Evolutionary conservation across 345 rosid species (phyloP).

Genomic region (Punica granatum): DNA sequence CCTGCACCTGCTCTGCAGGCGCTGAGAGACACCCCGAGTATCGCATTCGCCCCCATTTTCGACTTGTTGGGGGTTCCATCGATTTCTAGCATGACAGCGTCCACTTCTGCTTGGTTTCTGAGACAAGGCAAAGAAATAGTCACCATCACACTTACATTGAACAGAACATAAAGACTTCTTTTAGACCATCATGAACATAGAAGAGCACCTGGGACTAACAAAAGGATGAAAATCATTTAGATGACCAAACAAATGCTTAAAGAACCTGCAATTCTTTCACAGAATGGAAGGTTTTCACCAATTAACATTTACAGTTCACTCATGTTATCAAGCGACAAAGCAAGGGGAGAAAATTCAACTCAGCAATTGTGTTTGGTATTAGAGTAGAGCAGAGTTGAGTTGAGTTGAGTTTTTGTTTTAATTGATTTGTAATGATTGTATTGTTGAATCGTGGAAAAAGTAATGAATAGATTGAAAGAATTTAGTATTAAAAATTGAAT

Average conservation of each 20-base stretch:
- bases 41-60: slow-evolving; percentile 84
- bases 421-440: too few species aligned
- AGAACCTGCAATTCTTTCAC: not conserved
- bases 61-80: slow-evolving; percentile 94
- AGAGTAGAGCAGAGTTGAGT: too few species aligned
- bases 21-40: slow-evolving; percentile 89
- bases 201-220: not conserved
- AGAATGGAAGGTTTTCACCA: not conserved
- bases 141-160: not conserved
- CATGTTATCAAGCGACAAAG: too few species aligned
- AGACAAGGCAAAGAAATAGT: not conserved
- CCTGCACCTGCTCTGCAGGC: slow-evolving; percentile 96
- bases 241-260: not conserved
- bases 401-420: too few species aligned
- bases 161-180: not conserved
- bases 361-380: too few species aligned
- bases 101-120: slow-evolving; percentile 89
- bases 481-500: too few species aligned
- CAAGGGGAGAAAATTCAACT: too few species aligned
- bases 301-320: not conserved
- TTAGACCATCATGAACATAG: not conserved
- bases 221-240: not conserved
- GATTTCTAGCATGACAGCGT: slow-evolving; percentile 76
- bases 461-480: too few species aligned
- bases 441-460: too few species aligned